A percentile compares a stretch with the other conserved stretches of the same genome.
phyloP scores from a whole-genome alignment of 805 yeast genomes.

The Sugiyamaella lignohabitans region DNA sequence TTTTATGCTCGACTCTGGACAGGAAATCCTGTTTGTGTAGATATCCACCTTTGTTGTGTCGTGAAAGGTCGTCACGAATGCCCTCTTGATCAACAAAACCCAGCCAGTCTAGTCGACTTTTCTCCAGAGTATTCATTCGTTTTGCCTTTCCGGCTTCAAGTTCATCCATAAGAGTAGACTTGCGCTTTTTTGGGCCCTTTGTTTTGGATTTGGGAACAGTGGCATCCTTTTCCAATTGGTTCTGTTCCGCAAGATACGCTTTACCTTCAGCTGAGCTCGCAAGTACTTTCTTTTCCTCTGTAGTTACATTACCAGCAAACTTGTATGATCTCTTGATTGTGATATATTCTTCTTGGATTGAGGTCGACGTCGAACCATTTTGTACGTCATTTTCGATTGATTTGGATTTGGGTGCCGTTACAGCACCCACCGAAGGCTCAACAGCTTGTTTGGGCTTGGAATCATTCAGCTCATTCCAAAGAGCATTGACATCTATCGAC shows the following conservation, averaged over 20 bases:
- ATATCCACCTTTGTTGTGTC: constrained; percentile 84
- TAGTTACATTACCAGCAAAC: constrained; percentile 79
- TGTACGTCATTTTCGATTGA: background rate
- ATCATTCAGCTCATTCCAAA: constrained; percentile 52
- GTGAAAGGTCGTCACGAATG: constrained; percentile 71
- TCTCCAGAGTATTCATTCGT: constrained; percentile 85
- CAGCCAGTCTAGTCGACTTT: constrained; percentile 92
- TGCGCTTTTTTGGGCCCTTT: constrained; percentile 45
- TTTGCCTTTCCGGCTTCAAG: constrained; percentile 61
- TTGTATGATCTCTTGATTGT: constrained; percentile 72
- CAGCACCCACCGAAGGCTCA: constrained; percentile 6
- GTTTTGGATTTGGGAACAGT: constrained; percentile 4
- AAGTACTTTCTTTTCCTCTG: constrained; percentile 74
- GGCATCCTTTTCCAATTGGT: background rate
- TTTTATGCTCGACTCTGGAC: constrained; percentile 58
- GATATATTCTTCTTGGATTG: constrained; percentile 43
- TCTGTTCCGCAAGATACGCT: constrained; percentile 53
- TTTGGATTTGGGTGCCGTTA: background rate
- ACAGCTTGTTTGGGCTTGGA: background rate
- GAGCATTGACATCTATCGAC: constrained; percentile 42
- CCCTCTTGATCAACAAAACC: constrained; percentile 83
- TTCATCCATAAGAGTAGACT: constrained; percentile 70
- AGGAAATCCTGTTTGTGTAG: constrained; percentile 88
- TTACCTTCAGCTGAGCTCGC: constrained; percentile 78
- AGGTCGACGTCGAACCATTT: background rate